Evolutionary conservation across 2,329 filamentous ascomycete genomes (phyloP), one percentile per base, ranked within the genome.

Genomic region (Helicocarpus griseus): DNA sequence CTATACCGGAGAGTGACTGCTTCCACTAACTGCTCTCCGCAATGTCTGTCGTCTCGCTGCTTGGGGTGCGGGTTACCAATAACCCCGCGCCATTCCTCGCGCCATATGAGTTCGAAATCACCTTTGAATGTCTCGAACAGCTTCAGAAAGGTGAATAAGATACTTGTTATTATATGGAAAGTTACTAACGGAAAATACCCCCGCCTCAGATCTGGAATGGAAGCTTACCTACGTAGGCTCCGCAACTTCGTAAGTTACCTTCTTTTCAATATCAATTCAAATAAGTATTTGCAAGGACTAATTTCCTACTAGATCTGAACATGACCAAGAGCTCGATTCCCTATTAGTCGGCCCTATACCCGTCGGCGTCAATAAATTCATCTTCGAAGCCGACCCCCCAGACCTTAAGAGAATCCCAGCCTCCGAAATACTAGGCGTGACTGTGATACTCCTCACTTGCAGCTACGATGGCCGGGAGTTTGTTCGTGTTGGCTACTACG

Each of bases 181-280:
- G n/a, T 24, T 44, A 41, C 48, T 43, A 45, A 57, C 47, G 22
- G 55, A 62, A 52, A 62, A 58, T 66, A 19, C 41, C 47, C 48
- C 41, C 26, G 13, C 49, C 35, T 31, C 63, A 95, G 93, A 98
- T 73, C 83, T 98, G 56, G 93, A 98, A 74, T 98, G 93, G 93
- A 98, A 98, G 74, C 78, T 98, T 63, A 98, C 89, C 69, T 98
- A 98, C 63, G 93, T 98, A 66, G 94, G 93, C 65, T 98, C 93
- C 61, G 93, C 94, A 57, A 97, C 91, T 52, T 95, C 89, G 87
- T 95, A 78, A 76, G 86, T 78, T 60, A 14, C 50, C 49, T 49
- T 50, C 44, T 48, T 52, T 17, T n/a, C 28, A 29, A 11, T 50
- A 41, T 13, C 26, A 26, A 31, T 21, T n/a, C 26, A 19, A 28